These are phyloP conservation scores for Populus hybrid DNA, from an alignment of 441 rosid genomes.

Conservation along the genomic window DNA sequence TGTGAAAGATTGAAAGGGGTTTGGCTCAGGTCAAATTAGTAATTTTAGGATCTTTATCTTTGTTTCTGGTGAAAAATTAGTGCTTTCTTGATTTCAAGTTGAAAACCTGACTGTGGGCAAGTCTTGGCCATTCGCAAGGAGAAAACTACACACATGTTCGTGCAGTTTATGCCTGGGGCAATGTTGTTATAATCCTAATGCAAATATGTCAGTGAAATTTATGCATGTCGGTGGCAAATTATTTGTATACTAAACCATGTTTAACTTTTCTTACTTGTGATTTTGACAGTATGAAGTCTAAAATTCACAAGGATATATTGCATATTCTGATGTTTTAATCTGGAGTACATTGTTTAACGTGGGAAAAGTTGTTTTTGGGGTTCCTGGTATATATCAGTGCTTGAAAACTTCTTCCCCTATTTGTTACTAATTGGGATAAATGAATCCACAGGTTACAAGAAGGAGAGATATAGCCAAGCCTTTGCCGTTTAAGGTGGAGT, in stretches of 20 bases:
- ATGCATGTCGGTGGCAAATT: not conserved
- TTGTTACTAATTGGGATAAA: slow-evolving; percentile 8
- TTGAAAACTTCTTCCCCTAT: not conserved
- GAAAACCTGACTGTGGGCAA: not conserved
- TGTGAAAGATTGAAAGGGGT: not conserved
- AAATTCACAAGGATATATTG: not conserved
- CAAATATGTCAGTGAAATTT: not conserved
- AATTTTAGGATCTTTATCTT: not conserved
- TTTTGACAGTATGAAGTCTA: not conserved
- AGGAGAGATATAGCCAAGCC: slow-evolving; percentile 97
- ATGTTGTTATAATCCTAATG: not conserved
- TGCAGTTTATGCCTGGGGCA: not conserved
- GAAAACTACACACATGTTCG: not conserved
- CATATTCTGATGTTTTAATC: not conserved
- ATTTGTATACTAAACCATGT: not conserved
- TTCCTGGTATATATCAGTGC: not conserved
- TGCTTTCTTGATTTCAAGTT: too few species aligned
- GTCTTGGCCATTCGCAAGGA: not conserved
- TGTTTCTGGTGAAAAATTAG: not conserved
- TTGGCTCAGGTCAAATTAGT: not conserved
- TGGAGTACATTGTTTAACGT: not conserved
- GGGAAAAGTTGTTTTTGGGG: not conserved
- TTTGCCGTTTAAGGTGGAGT: slow-evolving; percentile 75
- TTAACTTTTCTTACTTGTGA: not conserved
- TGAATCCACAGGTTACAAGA: slow-evolving; percentile 71